Evolutionary conservation across 169 alveolate species (phyloP).

Genomic region (Eimeria acervulina): DNA sequence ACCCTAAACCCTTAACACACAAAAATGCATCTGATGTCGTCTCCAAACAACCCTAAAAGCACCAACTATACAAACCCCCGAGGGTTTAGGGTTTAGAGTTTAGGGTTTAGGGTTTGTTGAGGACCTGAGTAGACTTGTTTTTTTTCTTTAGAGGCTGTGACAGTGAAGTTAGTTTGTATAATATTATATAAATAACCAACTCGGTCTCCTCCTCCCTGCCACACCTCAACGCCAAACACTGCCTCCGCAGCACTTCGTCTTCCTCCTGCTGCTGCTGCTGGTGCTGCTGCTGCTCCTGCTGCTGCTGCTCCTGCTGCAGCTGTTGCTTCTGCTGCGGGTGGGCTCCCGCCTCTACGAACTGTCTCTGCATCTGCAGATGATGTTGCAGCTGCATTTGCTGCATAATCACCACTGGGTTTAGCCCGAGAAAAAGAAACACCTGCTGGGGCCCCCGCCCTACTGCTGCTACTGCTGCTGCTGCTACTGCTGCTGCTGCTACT

Average conservation of each 20-base stretch:
- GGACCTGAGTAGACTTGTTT: constrained; percentile 34
- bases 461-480: too few relatives aligned
- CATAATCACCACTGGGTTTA: not conserved
- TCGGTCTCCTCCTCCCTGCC: constrained; percentile 25
- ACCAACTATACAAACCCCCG: too few relatives aligned
- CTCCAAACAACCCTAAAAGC: too few relatives aligned
- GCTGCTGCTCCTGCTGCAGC: too few relatives aligned
- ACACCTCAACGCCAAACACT: constrained; percentile 58
- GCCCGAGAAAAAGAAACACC: not conserved
- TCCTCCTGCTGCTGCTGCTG: not conserved
- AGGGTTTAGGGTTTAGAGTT: not conserved
- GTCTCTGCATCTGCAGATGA: not conserved
- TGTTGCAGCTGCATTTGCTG: not conserved
- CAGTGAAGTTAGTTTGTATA: not conserved
- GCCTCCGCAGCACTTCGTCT: constrained; percentile 18
- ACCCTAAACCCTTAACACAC: not conserved
- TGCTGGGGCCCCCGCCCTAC: too few relatives aligned
- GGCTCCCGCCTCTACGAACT: too few relatives aligned
- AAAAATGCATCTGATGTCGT: too few relatives aligned
- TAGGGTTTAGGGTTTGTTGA: not conserved
- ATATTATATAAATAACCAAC: constrained; percentile 61
- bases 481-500: too few relatives aligned
- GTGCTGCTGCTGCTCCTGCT: not conserved
- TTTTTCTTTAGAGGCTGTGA: constrained; percentile 11
- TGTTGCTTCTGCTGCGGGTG: too few relatives aligned